phyloP scores from a whole-genome alignment of 371 early-diverging fungal genomes.

The Rhizopus sp. region DNA sequence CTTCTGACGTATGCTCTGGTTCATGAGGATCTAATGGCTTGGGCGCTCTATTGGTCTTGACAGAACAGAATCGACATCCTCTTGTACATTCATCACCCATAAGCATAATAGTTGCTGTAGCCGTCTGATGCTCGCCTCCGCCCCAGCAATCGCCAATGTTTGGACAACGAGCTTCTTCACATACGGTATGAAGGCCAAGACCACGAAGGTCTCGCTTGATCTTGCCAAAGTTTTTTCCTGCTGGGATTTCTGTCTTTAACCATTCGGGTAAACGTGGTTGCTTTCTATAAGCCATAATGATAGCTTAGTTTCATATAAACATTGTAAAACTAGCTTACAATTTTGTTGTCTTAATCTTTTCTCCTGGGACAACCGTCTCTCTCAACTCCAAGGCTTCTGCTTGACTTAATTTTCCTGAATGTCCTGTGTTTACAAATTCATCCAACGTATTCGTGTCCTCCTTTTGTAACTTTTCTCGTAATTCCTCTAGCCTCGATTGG shows the following conservation, averaged over 20 bases:
- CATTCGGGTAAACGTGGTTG: slow-evolving; percentile 85
- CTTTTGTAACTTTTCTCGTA: slow-evolving; percentile 16
- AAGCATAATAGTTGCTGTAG: slow-evolving; percentile 98
- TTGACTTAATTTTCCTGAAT: slow-evolving; percentile 55
- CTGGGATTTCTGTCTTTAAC: slow-evolving; percentile 94
- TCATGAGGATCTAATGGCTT: slow-evolving; percentile 90
- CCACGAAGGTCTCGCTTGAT: slow-evolving; percentile 92
- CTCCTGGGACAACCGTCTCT: slow-evolving; percentile 55
- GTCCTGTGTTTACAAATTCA: slow-evolving; percentile 67
- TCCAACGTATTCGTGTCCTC: slow-evolving; percentile 47
- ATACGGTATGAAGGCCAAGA: slow-evolving; percentile 91
- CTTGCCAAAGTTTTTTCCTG: slow-evolving; percentile 75
- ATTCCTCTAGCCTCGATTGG: slow-evolving; percentile 18
- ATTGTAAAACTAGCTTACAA: slow-evolving; percentile 29
- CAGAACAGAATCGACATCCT: slow-evolving; percentile 98
- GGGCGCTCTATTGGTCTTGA: slow-evolving; percentile 92
- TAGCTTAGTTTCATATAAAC: not conserved
- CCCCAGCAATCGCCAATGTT: slow-evolving; percentile 99
- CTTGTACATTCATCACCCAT: slow-evolving; percentile 99
- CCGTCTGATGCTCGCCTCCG: slow-evolving; percentile 89
- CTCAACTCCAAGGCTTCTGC: slow-evolving; percentile 69
- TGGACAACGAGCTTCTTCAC: slow-evolving; percentile 97
- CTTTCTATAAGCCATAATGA: slow-evolving; percentile 29
- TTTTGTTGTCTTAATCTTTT: slow-evolving; percentile 45
- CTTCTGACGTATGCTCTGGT: slow-evolving; percentile 94